phyloP scores from a whole-genome alignment of 2,329 filamentous ascomycete species.

The Apiospora hydei region DNA sequence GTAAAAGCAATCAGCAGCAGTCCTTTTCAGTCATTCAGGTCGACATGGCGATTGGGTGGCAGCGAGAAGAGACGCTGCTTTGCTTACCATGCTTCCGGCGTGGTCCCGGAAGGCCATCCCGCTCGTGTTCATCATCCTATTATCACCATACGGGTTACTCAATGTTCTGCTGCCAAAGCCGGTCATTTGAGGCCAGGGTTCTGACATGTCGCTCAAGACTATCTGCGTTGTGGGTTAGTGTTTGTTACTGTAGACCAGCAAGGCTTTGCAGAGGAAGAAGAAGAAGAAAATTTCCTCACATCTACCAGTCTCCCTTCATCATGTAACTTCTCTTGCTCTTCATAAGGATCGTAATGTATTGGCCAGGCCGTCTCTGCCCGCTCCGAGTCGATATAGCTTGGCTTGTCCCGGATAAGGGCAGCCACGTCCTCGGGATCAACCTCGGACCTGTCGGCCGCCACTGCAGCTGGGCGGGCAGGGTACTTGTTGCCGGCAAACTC shows the following conservation, averaged over 20 bases:
- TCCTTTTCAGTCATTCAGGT: neutral
- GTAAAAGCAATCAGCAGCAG: slow-evolving; percentile 14
- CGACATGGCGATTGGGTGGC: neutral
- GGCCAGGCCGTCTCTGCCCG: slow-evolving; percentile 50
- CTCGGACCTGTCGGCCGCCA: neutral
- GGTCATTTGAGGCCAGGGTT: slow-evolving; percentile 72
- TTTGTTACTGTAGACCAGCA: neutral
- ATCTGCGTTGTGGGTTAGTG: slow-evolving; percentile 56
- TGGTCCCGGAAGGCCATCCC: slow-evolving; percentile 88
- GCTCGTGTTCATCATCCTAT: slow-evolving; percentile 99
- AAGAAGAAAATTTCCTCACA: slow-evolving; percentile 47
- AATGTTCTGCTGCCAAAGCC: slow-evolving; percentile 86
- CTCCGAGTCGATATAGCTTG: slow-evolving; percentile 73
- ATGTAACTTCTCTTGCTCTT: slow-evolving; percentile 36
- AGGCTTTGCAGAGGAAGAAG: neutral
- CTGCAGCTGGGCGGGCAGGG: neutral
- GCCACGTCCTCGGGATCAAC: slow-evolving; percentile 34
- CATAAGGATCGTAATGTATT: slow-evolving; percentile 37
- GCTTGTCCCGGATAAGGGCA: slow-evolving; percentile 47
- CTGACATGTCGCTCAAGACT: slow-evolving; percentile 99
- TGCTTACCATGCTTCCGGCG: slow-evolving; percentile 87
- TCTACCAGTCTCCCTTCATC: slow-evolving; percentile 72
- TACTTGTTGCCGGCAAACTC: slow-evolving; percentile 46
- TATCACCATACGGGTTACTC: slow-evolving; percentile 92
- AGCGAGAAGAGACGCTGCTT: neutral